Evolutionary conservation across 495 filamentous ascomycete species (phyloP).

Genomic region (Penicillium paxilli): DNA sequence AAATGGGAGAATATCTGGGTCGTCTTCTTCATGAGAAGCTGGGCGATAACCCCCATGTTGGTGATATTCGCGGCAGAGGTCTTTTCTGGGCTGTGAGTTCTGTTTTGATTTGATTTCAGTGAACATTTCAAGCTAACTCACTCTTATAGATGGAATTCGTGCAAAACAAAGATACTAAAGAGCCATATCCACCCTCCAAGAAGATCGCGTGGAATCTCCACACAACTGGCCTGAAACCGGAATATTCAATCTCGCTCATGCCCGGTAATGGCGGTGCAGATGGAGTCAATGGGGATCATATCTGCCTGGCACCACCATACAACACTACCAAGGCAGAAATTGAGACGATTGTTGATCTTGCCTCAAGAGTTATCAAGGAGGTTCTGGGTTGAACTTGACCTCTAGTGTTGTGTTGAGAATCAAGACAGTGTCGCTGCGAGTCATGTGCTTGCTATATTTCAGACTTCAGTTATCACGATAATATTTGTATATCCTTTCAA

Average conservation of each 20-base stretch:
- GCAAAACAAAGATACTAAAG: conserved; percentile 49
- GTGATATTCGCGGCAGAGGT: conserved; percentile 53
- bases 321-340: conserved; percentile 61
- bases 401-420: background rate
- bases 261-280: conserved; percentile 67
- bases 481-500: too few relatives aligned
- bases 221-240: conserved; percentile 44
- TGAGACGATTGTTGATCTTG: conserved; percentile 50
- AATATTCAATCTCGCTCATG: conserved; percentile 66
- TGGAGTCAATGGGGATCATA: conserved; percentile 67
- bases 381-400: conserved; percentile 19
- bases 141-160: conserved; percentile 54
- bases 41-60: conserved; percentile 41
- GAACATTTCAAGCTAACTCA: conserved; percentile 13
- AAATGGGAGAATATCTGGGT: conserved; percentile 44
- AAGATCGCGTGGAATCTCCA: conserved; percentile 48
- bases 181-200: conserved; percentile 42
- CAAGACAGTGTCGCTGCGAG: background rate
- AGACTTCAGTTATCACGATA: too few relatives aligned
- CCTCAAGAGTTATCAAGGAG: conserved; percentile 28
- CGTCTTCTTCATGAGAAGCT: conserved; percentile 38
- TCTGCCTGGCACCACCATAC: conserved; percentile 73
- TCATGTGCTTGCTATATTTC: too few relatives aligned
- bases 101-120: background rate
- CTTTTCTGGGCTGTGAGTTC: conserved; percentile 52